phyloP scores from a whole-genome alignment of 2,329 filamentous ascomycete genomes.

The Alternaria dauci region DNA sequence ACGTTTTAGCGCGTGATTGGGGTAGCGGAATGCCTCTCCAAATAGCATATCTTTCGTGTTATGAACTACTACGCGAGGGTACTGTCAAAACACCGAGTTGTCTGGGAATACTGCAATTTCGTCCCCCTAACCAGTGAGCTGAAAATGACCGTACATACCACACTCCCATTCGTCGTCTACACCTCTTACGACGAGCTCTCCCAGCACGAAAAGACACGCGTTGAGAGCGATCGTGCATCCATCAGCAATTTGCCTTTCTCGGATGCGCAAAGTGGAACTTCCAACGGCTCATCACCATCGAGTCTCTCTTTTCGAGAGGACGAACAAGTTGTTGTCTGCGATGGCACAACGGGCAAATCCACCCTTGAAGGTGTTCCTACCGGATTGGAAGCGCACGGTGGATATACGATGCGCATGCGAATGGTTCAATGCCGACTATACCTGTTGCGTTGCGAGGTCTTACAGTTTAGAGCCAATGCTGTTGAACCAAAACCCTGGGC shows the following conservation, averaged over 20 bases:
- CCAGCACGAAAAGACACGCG: not conserved
- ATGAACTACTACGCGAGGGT: not conserved
- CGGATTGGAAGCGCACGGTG: not conserved
- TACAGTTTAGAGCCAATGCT: conserved; percentile 10
- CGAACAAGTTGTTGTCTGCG: not conserved
- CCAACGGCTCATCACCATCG: not conserved
- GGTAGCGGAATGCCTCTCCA: not conserved
- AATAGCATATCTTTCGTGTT: not conserved
- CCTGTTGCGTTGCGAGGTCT: conserved; percentile 26
- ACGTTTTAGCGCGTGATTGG: not conserved
- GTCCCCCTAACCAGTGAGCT: not conserved
- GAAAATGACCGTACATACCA: not conserved
- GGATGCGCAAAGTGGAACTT: not conserved
- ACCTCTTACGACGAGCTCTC: not conserved
- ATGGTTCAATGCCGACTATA: conserved; percentile 14
- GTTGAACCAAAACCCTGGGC: conserved; percentile 7
- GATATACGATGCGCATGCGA: conserved; percentile 4
- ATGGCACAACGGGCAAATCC: not conserved
- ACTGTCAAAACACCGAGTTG: not conserved
- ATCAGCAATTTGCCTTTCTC: not conserved
- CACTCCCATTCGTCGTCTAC: not conserved
- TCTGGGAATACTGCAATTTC: not conserved
- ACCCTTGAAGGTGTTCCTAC: not conserved
- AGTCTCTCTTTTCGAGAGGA: not conserved
- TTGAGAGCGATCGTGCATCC: not conserved